Evolutionary conservation across 2,329 filamentous ascomycete species (phyloP).

Genomic region (Aspergillus eucalypticola): DNA sequence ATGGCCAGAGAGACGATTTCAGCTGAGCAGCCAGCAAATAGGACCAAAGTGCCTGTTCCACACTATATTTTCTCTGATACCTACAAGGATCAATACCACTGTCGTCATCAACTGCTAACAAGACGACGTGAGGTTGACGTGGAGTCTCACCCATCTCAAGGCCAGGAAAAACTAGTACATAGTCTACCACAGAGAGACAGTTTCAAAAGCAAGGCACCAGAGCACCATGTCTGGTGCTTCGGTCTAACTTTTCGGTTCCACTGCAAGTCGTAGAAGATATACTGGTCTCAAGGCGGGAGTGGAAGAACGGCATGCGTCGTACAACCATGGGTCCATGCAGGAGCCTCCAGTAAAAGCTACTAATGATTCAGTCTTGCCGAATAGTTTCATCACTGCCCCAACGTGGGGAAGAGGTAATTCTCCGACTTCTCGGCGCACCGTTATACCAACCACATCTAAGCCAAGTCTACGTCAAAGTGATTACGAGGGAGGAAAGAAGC

Average conservation of each 20-base stretch:
- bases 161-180: too few species aligned
- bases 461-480: constrained; percentile 32
- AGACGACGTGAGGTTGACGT: neutral
- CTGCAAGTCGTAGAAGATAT: neutral
- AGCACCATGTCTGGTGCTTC: neutral
- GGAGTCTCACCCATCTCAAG: too few species aligned
- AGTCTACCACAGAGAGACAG: too few species aligned
- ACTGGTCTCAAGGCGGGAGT: constrained; percentile 23
- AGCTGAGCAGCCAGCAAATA: neutral
- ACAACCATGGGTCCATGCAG: constrained; percentile 28
- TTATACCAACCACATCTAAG: constrained; percentile 1
- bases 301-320: constrained; percentile 9
- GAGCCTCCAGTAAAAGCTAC: constrained; percentile 2
- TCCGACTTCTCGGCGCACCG: neutral
- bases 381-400: constrained; percentile 29
- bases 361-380: constrained; percentile 35
- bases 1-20: neutral
- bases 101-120: neutral
- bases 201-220: neutral
- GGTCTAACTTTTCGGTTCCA: neutral
- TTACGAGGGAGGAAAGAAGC: constrained; percentile 14
- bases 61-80: neutral
- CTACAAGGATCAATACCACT: neutral
- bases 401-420: neutral
- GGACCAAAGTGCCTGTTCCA: neutral